Base-by-base conservation (phyloP, 2,329 filamentous ascomycete genomes). In the Trichoderma oligosporum region DNA sequence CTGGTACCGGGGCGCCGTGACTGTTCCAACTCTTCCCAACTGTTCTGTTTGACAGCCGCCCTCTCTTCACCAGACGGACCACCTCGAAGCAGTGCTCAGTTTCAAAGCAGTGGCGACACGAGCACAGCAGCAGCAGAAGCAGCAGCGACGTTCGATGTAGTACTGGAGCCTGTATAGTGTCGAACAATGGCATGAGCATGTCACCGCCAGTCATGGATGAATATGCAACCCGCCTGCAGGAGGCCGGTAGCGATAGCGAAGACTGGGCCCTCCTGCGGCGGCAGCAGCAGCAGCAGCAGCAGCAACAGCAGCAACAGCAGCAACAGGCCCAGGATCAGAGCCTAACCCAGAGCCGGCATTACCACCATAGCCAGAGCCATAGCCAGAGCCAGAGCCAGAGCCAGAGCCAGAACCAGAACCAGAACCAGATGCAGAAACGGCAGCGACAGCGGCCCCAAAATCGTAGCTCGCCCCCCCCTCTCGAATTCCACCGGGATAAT, bases 181-280 rank as follows among this genome's bases (percentile, higher is more conserved):
- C 67, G 62, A 71, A 71, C 68, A 70, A 72, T 74, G 74, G 72
- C 68, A 75, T 78, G 73, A 77, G 70, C 67, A 71, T 75, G 68
- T 68, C 72, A 62, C 72, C 74, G 61, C 69, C 71, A 63, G 73
- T 73, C 63, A 79, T 79, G 76, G 76, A 78, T 65, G 53, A 44
- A 68, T 72, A 69, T 47, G 61, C 59, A 60, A 68, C 63, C 66
- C 68, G 62, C 61, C 64, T 65, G 60, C 70, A 70, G 64, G 70
- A 70, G 66, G 69, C 68, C 62, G 67, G 70, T 61, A 72, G 68
- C 65, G 68, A 71, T 61, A 63, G 69, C 62, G 69, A 67, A 53
- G 61, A 65, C 66, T 68, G 63, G 69, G 68, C 64, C 61, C 65
- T 62, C 68, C 68, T 63, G 68, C 70, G 66, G 66, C 67, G 57